Conservation (phyloP, 805 yeast species). For the Phaffomyces thermotolerans region DNA sequence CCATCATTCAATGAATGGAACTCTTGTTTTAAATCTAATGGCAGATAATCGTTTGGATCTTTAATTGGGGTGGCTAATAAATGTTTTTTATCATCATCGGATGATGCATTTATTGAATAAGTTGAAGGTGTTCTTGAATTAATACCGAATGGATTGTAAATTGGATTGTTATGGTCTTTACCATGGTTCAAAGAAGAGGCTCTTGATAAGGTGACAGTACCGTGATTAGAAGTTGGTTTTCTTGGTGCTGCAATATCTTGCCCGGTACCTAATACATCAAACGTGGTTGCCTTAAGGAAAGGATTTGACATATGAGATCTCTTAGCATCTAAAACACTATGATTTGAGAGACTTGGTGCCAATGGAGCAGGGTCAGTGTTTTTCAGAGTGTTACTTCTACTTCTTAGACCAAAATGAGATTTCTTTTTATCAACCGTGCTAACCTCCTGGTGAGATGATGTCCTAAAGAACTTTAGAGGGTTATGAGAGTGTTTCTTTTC, state of each 20-base stretch:
- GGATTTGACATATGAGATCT: constrained; percentile 7
- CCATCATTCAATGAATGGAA: constrained; percentile 45
- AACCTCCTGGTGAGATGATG: constrained; percentile 5
- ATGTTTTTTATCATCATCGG: constrained; percentile 36
- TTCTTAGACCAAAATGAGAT: constrained; percentile 4
- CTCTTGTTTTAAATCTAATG: constrained; percentile 42
- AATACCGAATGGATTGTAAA: constrained; percentile 59
- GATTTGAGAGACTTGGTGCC: not conserved
- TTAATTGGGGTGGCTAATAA: constrained; percentile 54
- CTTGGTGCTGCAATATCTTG: constrained; percentile 23
- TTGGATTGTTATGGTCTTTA: constrained; percentile 2
- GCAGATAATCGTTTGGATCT: constrained; percentile 59
- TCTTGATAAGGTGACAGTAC: constrained; percentile 5
- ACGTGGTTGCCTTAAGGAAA: constrained; percentile 3
- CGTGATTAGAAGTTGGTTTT: constrained; percentile 5
- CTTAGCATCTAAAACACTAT: not conserved
- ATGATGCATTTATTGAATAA: constrained; percentile 12
- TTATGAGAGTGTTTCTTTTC: constrained; percentile 7
- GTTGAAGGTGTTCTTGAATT: constrained; percentile 29
- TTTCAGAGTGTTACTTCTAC: constrained; percentile 4
- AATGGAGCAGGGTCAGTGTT: not conserved
- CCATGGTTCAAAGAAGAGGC: constrained; percentile 6
- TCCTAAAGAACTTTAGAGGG: constrained; percentile 6
- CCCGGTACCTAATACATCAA: constrained; percentile 17
- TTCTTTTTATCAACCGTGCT: constrained; percentile 1